Evolutionary conservation across 1,139 yeast genomes (phyloP), one percentile per base, ranked within the genome.

Genomic region (Suhomyces panamericanus): DNA sequence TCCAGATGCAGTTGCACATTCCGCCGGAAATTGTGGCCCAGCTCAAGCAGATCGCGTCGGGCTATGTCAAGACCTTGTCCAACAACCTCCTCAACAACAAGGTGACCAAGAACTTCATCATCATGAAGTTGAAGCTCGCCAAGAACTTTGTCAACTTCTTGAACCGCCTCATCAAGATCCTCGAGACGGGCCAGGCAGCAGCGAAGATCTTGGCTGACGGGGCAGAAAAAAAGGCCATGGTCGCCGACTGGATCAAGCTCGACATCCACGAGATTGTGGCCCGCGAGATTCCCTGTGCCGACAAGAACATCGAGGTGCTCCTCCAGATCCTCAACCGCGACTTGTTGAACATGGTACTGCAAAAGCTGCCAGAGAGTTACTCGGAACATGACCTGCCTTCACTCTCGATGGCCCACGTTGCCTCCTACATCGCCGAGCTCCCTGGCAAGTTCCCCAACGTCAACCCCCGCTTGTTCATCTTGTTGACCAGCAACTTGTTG

Each of bases 111-210:
- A 67, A 65, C 29, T 70, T 87, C 49, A 67, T 78, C 9, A 59
- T 67, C 15, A 73, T 76, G 54, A 86, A 86, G 57, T 57, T 81
- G 41, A 68, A 67, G 42, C 68, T 80, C 14, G 87, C 88, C 0
- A 73, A 69, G 41, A 75, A 73, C 37, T 88, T 89, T 62, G 67
- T 81, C 4, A 70, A 70, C 39, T 60, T 87, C 36, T 66, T 87
- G 39, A 74, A 78, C 41, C 75, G 89, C 40, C 67, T 85, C 47
- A 69, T 82, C 33, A 73, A 79, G 49, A 81, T 81, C 38, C 75
- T 81, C 20, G 85, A 83, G 51, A 76, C 87, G 3, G 82, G 87
- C 0, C 72, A 71, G 46, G 69, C 80, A 32, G 82, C 86, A 1
- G 66, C 78, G 16, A 71, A 76, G 44, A 75, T 80, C 37, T 64